Percentiles rank a stretch among this genome's conserved stretches.
These are phyloP conservation scores for Neospermospora avenae DNA, from an alignment of 2,329 filamentous ascomycete species.

Conservation along the genomic window DNA sequence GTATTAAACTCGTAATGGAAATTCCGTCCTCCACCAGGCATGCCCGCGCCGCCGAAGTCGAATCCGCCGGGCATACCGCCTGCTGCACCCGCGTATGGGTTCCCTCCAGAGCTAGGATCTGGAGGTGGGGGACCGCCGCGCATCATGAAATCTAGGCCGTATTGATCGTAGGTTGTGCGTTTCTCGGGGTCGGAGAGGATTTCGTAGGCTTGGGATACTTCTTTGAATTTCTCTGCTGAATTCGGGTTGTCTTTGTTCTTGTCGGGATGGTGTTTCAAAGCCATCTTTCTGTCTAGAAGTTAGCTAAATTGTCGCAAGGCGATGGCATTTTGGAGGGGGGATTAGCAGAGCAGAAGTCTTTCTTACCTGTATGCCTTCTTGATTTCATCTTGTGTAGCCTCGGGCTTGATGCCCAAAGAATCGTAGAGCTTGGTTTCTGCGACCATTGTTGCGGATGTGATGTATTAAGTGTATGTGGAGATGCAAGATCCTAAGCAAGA, in stretches of 20 bases:
- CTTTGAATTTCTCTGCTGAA: conserved; percentile 94
- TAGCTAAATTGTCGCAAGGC: conserved; percentile 13
- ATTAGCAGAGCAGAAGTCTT: neutral
- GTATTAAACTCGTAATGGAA: conserved; percentile 50
- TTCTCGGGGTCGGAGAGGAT: conserved; percentile 97
- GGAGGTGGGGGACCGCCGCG: conserved; percentile 73
- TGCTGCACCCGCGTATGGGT: conserved; percentile 56
- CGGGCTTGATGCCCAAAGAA: conserved; percentile 71
- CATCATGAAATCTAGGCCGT: conserved; percentile 87
- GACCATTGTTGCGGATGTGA: conserved; percentile 61
- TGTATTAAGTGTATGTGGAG: neutral
- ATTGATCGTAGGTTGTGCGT: conserved; percentile 91
- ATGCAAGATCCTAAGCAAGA: neutral
- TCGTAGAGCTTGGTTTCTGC: conserved; percentile 97
- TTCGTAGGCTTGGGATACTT: conserved; percentile 96
- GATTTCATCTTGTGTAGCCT: conserved; percentile 87
- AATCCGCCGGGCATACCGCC: conserved; percentile 55
- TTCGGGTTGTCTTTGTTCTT: conserved; percentile 93
- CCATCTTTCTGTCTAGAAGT: conserved; percentile 63
- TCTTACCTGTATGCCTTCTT: conserved; percentile 90
- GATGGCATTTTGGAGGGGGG: too few species aligned
- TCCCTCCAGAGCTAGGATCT: conserved; percentile 48
- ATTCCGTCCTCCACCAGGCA: conserved; percentile 51
- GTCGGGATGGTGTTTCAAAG: conserved; percentile 91
- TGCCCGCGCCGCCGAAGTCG: conserved; percentile 40